Evolutionary conservation across 1,139 yeast species (phyloP).

Genomic region (Pichia sp.): DNA sequence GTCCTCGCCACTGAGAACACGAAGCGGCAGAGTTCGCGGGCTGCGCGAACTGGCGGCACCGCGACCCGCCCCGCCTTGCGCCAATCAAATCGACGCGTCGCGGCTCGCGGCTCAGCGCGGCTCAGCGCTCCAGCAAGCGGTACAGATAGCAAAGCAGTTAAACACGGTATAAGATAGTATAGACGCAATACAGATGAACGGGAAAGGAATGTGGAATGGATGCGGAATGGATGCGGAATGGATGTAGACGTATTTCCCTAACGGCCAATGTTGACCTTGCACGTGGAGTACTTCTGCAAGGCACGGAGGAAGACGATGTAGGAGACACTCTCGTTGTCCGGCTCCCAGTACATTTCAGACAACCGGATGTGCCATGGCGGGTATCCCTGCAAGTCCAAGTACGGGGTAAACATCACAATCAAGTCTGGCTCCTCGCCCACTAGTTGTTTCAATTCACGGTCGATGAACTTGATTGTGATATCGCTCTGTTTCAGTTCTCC

Average conservation of each 20-base stretch:
- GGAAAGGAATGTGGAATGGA: too few species aligned
- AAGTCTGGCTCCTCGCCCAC: slow-evolving; percentile 91
- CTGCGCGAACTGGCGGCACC: too few species aligned
- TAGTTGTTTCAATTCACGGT: slow-evolving; percentile 64
- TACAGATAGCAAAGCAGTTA: background rate
- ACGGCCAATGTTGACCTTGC: slow-evolving; percentile 79
- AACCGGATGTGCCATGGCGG: slow-evolving; percentile 98
- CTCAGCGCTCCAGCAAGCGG: too few species aligned
- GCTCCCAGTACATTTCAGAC: slow-evolving; percentile 86
- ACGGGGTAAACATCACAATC: slow-evolving; percentile 76
- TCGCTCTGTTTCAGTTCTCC: slow-evolving; percentile 60
- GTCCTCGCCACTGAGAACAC: background rate
- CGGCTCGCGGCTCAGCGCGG: too few species aligned
- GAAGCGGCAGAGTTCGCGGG: too few species aligned
- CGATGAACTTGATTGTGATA: slow-evolving; percentile 65
- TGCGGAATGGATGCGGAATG: too few species aligned
- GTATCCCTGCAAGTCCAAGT: slow-evolving; percentile 80
- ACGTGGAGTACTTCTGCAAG: slow-evolving; percentile 65
- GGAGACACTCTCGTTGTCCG: slow-evolving; percentile 69
- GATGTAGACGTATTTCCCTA: slow-evolving; percentile 6
- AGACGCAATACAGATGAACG: too few species aligned
- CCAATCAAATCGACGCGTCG: too few species aligned
- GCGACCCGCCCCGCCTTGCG: too few species aligned
- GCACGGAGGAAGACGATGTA: slow-evolving; percentile 86
- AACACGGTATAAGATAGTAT: background rate